Evolutionary conservation across 805 yeast species (phyloP).

Genomic region (Saccharomycopsis capsularis): DNA sequence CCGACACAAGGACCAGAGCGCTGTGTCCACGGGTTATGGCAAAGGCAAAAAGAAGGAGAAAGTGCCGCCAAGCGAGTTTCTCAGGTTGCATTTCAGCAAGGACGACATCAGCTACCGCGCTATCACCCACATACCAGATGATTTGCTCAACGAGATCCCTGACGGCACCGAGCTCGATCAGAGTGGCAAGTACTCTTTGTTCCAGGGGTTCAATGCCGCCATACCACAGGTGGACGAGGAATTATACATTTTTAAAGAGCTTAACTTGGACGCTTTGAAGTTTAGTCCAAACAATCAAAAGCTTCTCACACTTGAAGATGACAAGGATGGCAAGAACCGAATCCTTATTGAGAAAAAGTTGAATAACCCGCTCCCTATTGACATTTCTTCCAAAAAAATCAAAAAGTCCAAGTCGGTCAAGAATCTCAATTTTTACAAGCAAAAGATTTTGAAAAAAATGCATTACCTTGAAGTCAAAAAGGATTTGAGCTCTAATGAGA

Average conservation of each 20-base stretch:
- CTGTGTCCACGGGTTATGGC: neutral
- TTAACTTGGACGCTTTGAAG: conserved; percentile 15
- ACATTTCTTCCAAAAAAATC: conserved; percentile 37
- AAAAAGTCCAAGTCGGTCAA: conserved; percentile 36
- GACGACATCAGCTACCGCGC: conserved; percentile 41
- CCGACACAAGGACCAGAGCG: conserved; percentile 23
- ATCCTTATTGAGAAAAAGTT: conserved; percentile 22
- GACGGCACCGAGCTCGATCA: conserved; percentile 20
- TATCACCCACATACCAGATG: conserved; percentile 52
- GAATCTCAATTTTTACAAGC: conserved; percentile 33
- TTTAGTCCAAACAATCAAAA: conserved; percentile 6
- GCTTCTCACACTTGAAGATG: conserved; percentile 12
- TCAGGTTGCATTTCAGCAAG: conserved; percentile 25
- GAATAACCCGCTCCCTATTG: conserved; percentile 31
- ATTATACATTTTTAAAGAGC: conserved; percentile 19
- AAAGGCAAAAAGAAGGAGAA: conserved; percentile 25
- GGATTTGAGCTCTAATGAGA: conserved; percentile 56
- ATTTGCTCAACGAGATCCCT: conserved; percentile 50
- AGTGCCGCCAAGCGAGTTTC: conserved; percentile 30
- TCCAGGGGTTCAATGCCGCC: conserved; percentile 63
- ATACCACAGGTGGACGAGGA: conserved; percentile 45
- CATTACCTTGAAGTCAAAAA: conserved; percentile 57
- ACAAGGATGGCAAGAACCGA: conserved; percentile 22
- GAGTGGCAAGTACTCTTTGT: conserved; percentile 41
- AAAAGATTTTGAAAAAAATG: conserved; percentile 38